Evolutionary conservation across 306 rosid species (phyloP).

Genomic region (Lithocarpus polystachyus): DNA sequence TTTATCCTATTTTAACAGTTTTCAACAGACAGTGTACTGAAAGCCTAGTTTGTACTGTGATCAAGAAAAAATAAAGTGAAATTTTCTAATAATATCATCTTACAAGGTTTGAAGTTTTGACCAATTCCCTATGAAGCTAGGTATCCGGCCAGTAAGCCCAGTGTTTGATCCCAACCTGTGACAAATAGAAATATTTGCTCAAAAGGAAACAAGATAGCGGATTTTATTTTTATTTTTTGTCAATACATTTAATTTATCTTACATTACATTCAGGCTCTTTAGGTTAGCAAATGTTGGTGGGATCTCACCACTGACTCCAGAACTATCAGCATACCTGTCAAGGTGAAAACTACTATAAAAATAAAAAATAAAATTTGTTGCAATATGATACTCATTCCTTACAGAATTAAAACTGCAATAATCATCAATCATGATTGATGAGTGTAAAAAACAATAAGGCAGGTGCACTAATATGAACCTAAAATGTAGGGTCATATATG

Average conservation of each 20-base stretch:
- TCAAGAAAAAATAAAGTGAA: neutral
- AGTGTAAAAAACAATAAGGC: neutral
- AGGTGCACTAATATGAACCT: neutral
- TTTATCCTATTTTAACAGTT: neutral
- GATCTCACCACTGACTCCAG: conserved; percentile 74
- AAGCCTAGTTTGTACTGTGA: neutral
- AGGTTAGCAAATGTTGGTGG: conserved; percentile 66
- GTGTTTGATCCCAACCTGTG: conserved; percentile 68
- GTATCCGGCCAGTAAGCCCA: conserved; percentile 63
- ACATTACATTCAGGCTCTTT: conserved; percentile 41
- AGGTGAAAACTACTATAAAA: neutral
- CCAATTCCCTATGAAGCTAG: conserved; percentile 79
- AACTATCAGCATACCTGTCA: conserved; percentile 68
- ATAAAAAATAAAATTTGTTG: neutral
- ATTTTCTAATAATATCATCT: conserved; percentile 22
- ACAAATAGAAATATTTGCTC: conserved; percentile 14
- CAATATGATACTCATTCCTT: neutral
- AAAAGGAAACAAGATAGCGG: neutral
- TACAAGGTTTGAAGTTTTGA: conserved; percentile 55
- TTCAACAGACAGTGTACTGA: neutral
- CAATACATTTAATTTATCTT: conserved; percentile 30
- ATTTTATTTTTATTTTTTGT: neutral
- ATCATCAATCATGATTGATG: neutral
- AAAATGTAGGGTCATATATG: too few species aligned
- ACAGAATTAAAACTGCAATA: neutral